Evolutionary conservation across 2,329 filamentous ascomycete genomes (phyloP).

Genomic region (Thielaviopsis ethacetica): DNA sequence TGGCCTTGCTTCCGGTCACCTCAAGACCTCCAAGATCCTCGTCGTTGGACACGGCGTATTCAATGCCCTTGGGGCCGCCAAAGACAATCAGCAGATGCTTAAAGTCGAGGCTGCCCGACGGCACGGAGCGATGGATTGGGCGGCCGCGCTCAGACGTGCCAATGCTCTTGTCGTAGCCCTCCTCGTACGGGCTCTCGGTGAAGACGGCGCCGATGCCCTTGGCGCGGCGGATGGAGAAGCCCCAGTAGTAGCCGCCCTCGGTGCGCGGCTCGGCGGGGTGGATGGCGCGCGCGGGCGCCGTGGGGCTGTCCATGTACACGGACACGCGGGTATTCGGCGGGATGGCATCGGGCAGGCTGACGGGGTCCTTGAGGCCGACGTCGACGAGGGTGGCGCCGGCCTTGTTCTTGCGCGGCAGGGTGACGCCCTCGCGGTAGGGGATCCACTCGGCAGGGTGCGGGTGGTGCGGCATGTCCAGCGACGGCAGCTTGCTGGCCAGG

Average conservation of each 20-base stretch:
- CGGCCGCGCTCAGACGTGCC: slow-evolving; percentile 67
- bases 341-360: slow-evolving; percentile 42
- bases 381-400: slow-evolving; percentile 38
- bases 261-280: slow-evolving; percentile 53
- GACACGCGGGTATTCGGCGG: slow-evolving; percentile 60
- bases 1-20: slow-evolving; percentile 45
- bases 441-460: slow-evolving; percentile 62
- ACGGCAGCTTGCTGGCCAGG: slow-evolving; percentile 56
- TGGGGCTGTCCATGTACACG: slow-evolving; percentile 41
- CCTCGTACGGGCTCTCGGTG: slow-evolving; percentile 57
- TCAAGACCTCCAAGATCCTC: slow-evolving; percentile 39
- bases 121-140: slow-evolving; percentile 30
- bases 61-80: slow-evolving; percentile 64
- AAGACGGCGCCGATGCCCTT: slow-evolving; percentile 55
- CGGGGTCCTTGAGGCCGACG: slow-evolving; percentile 37
- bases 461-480: slow-evolving; percentile 74
- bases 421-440: slow-evolving; percentile 63
- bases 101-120: slow-evolving; percentile 25
- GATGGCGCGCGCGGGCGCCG: slow-evolving; percentile 33
- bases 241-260: slow-evolving; percentile 74
- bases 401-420: slow-evolving; percentile 25
- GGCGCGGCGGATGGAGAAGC: slow-evolving; percentile 54
- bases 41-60: slow-evolving; percentile 53
- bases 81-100: slow-evolving; percentile 65
- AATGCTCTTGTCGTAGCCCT: slow-evolving; percentile 68